Percentiles rank a stretch among this genome's conserved stretches.
Conservation (phyloP, 2,329 filamentous ascomycete genomes). For the Nannizziopsis barbatae region DNA sequence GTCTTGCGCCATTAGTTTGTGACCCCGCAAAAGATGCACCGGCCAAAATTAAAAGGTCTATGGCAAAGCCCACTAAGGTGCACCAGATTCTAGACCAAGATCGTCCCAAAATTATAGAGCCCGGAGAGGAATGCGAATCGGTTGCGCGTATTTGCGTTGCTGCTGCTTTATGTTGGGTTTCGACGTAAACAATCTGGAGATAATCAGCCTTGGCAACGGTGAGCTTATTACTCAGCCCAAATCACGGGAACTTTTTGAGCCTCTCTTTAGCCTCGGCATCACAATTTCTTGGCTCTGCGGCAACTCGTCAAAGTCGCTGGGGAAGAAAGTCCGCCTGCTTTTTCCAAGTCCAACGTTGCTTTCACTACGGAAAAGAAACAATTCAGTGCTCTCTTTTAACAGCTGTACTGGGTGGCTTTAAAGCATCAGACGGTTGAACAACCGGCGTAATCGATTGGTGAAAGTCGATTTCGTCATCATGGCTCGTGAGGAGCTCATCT, state of each 20-base stretch:
- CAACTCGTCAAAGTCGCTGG: neutral
- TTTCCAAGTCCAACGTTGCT: too few relatives aligned
- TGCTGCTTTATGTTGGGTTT: conserved; percentile 4
- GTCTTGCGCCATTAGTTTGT: conserved; percentile 66
- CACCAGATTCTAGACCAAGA: neutral
- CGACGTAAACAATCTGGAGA: conserved; percentile 9
- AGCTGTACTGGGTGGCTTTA: neutral
- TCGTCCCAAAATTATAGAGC: neutral
- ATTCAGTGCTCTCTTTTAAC: neutral
- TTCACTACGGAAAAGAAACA: too few relatives aligned
- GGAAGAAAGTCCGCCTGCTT: conserved; percentile 1
- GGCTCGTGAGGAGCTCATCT: conserved; percentile 86
- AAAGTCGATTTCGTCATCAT: conserved; percentile 44
- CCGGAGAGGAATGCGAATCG: neutral
- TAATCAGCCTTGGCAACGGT: conserved; percentile 4
- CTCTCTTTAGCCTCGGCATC: conserved; percentile 18
- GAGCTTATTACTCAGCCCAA: conserved; percentile 19
- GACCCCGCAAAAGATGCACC: conserved; percentile 20
- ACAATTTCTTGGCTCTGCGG: conserved; percentile 5
- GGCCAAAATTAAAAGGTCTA: too few relatives aligned
- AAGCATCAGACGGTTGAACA: neutral
- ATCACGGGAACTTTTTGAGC: conserved; percentile 23
- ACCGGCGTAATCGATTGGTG: neutral
- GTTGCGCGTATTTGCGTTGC: neutral
- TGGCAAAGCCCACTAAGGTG: neutral